phyloP scores from a whole-genome alignment of 352 stramenopile species.

The Phytopythium litorale region DNA sequence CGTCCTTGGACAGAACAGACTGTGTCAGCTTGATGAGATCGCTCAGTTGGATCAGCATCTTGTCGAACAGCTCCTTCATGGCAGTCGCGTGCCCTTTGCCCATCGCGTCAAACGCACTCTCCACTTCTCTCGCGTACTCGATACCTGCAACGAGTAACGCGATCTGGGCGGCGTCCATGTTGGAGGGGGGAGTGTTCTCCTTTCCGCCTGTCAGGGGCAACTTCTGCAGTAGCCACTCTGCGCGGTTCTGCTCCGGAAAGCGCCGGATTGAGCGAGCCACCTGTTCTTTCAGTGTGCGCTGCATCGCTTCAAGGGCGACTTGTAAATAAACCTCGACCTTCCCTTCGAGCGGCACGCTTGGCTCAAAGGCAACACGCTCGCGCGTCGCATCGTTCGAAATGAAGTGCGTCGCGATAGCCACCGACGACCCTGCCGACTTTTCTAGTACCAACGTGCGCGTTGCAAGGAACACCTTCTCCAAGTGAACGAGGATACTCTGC shows the following conservation, averaged over 20 bases:
- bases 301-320: constrained; percentile 89
- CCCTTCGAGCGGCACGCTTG: constrained; percentile 81
- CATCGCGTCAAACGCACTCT: constrained; percentile 67
- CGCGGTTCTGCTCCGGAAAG: constrained; percentile 87
- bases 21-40: constrained; percentile 92
- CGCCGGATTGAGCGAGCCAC: constrained; percentile 82
- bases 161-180: constrained; percentile 91
- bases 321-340: constrained; percentile 97
- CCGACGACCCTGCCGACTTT: constrained; percentile 34
- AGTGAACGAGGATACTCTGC: constrained; percentile 87
- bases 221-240: constrained; percentile 93
- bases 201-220: constrained; percentile 22
- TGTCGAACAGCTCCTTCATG: constrained; percentile 82
- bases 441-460: constrained; percentile 65
- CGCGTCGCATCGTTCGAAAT: constrained; percentile 87
- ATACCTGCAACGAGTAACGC: constrained; percentile 89
- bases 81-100: constrained; percentile 70
- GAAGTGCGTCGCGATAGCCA: constrained; percentile 72
- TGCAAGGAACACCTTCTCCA: constrained; percentile 87
- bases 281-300: constrained; percentile 85
- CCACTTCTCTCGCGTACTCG: constrained; percentile 87
- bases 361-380: constrained; percentile 90
- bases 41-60: constrained; percentile 87
- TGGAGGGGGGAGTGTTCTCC: constrained; percentile 11
- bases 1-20: constrained; percentile 72